phyloP scores from a whole-genome alignment of 1,284 basidiomycete genomes.

The Sporisorium exsertum region DNA sequence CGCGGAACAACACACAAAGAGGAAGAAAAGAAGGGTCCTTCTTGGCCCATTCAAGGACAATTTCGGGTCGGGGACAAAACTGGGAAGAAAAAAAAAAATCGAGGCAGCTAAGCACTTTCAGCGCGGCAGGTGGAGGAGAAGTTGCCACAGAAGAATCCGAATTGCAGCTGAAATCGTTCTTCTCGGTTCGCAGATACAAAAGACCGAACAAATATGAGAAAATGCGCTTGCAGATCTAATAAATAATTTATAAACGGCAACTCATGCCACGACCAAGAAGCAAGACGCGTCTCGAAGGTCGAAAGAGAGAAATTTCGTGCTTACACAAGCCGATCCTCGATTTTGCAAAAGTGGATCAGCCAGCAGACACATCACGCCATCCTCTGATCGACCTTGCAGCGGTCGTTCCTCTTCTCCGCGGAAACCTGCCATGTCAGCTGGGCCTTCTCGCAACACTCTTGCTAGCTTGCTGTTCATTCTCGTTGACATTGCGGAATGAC shows the following conservation, averaged over 20 bases:
- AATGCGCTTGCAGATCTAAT: neutral
- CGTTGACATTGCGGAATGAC: neutral
- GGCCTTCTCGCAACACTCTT: no score
- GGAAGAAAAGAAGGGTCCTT: slow-evolving; percentile 1
- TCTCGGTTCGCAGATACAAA: neutral
- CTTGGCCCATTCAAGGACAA: slow-evolving; percentile 20
- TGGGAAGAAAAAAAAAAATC: neutral
- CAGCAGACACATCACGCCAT: slow-evolving; percentile 17
- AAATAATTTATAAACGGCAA: neutral
- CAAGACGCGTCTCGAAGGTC: slow-evolving; percentile 1
- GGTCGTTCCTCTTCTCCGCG: neutral
- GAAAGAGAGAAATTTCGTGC: neutral
- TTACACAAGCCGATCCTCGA: slow-evolving; percentile 18
- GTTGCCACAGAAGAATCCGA: no score
- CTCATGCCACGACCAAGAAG: neutral
- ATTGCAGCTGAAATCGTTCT: slow-evolving; percentile 18
- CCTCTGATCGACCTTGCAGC: neutral
- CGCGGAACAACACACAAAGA: slow-evolving; percentile 2
- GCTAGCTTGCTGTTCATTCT: neutral
- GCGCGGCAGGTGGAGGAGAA: no score
- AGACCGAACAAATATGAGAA: neutral
- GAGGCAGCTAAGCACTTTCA: slow-evolving; percentile 20
- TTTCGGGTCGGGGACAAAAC: slow-evolving; percentile 18
- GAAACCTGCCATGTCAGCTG: neutral
- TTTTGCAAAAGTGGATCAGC: slow-evolving; percentile 1